Percentiles rank a stretch among this genome's conserved stretches.
These are phyloP conservation scores for Pythium rishiriense DNA, from an alignment of 352 stramenopile genomes.

Conservation along the genomic window DNA sequence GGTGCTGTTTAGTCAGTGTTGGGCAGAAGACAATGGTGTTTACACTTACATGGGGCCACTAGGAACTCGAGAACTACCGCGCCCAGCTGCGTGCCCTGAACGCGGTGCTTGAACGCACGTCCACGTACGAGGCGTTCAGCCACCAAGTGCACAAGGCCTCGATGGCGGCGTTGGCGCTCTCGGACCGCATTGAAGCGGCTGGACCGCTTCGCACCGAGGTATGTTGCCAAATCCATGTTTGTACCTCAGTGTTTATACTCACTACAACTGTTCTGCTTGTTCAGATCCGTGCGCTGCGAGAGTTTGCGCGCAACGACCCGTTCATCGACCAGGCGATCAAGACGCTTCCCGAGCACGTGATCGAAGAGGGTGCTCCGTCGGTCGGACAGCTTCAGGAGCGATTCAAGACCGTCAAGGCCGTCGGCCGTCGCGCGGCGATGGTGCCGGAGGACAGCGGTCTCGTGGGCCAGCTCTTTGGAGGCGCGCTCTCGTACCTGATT, in stretches of 20 bases:
- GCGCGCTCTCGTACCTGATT: constrained; percentile 68
- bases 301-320: constrained; percentile 69
- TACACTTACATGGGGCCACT: not conserved
- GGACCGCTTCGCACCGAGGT: constrained; percentile 67
- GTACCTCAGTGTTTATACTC: no score
- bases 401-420: constrained; percentile 79
- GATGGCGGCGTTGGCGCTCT: constrained; percentile 73
- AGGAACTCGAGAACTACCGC: constrained; percentile 68
- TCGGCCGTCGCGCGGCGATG: constrained; percentile 64
- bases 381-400: constrained; percentile 80
- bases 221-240: no score
- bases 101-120: constrained; percentile 67
- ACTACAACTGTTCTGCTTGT: no score
- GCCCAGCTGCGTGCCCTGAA: constrained; percentile 67
- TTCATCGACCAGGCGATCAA: constrained; percentile 74
- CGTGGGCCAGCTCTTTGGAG: constrained; percentile 69
- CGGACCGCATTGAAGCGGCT: constrained; percentile 78
- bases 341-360: constrained; percentile 54
- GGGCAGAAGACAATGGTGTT: not conserved
- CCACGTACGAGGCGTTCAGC: constrained; percentile 83
- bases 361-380: constrained; percentile 70
- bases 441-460: constrained; percentile 72
- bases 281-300: constrained; percentile 65
- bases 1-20: not conserved
- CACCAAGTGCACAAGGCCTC: constrained; percentile 85